phyloP scores from a whole-genome alignment of 116 monocot genomes.

The Cymodocea nodosa region DNA sequence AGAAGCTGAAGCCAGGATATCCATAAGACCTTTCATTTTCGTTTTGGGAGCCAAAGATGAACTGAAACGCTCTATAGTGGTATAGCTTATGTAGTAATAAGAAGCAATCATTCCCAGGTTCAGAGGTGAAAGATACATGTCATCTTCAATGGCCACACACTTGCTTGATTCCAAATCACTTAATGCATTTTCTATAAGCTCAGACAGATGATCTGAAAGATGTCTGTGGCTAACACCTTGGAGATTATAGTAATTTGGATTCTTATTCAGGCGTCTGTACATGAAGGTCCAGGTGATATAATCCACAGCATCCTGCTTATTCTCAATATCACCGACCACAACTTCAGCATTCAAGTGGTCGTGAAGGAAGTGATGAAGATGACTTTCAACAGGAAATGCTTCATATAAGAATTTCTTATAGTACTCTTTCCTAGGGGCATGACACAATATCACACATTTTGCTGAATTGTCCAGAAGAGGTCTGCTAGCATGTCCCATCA shows the following conservation, averaged over 20 bases:
- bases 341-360: slow-evolving; percentile 94
- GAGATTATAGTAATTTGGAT: slow-evolving; percentile 95
- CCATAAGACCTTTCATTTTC: slow-evolving; percentile 83
- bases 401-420: slow-evolving; percentile 96
- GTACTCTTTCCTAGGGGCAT: slow-evolving; percentile 89
- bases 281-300: slow-evolving; percentile 55
- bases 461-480: slow-evolving; percentile 84
- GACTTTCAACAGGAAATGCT: slow-evolving; percentile 97
- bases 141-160: slow-evolving; percentile 81
- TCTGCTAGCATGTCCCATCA: slow-evolving; percentile 99
- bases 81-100: slow-evolving; percentile 92
- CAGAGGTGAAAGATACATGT: slow-evolving; percentile 79
- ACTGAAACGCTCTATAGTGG: slow-evolving; percentile 82
- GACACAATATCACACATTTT: slow-evolving; percentile 91
- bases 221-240: slow-evolving; percentile 96
- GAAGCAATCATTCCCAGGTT: slow-evolving; percentile 94
- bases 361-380: slow-evolving; percentile 83
- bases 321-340: slow-evolving; percentile 30
- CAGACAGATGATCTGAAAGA: slow-evolving; percentile 92
- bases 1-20: slow-evolving; percentile 78
- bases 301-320: slow-evolving; percentile 25
- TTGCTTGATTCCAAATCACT: slow-evolving; percentile 84
- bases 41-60: slow-evolving; percentile 62
- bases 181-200: slow-evolving; percentile 64
- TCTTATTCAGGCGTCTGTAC: slow-evolving; percentile 87